Evolutionary conservation across 257 asterid genomes (phyloP).

Genomic region (Mitragyna speciosa): DNA sequence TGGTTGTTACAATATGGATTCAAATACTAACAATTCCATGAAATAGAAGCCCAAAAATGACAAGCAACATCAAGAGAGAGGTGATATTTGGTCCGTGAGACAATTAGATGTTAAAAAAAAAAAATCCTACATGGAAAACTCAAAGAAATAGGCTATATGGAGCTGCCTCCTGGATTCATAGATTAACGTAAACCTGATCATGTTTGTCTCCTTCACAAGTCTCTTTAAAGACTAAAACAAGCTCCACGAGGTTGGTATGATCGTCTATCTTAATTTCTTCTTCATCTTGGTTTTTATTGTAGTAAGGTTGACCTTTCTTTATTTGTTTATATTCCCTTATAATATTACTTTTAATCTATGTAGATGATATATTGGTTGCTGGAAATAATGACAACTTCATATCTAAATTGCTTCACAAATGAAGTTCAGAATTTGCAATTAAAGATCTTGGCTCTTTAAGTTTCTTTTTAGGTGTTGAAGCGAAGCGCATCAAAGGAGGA

Average conservation of each 20-base stretch:
- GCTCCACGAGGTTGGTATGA: neutral
- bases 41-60: neutral
- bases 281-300: too few species aligned
- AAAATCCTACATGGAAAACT: neutral
- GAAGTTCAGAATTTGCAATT: neutral
- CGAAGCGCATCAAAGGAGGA: too few species aligned
- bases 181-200: neutral
- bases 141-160: neutral
- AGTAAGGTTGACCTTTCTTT: neutral
- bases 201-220: neutral
- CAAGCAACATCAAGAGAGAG: neutral
- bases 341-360: neutral
- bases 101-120: slow-evolving; percentile 1
- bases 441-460: too few species aligned
- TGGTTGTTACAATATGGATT: neutral
- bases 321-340: neutral
- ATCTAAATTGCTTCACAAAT: neutral
- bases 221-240: neutral
- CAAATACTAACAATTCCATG: neutral
- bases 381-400: neutral
- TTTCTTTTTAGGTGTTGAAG: too few species aligned
- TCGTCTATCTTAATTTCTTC: neutral
- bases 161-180: neutral
- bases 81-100: neutral
- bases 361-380: neutral